phyloP scores from a whole-genome alignment of 495 filamentous ascomycete genomes.

The Aspergillus cavernicola region DNA sequence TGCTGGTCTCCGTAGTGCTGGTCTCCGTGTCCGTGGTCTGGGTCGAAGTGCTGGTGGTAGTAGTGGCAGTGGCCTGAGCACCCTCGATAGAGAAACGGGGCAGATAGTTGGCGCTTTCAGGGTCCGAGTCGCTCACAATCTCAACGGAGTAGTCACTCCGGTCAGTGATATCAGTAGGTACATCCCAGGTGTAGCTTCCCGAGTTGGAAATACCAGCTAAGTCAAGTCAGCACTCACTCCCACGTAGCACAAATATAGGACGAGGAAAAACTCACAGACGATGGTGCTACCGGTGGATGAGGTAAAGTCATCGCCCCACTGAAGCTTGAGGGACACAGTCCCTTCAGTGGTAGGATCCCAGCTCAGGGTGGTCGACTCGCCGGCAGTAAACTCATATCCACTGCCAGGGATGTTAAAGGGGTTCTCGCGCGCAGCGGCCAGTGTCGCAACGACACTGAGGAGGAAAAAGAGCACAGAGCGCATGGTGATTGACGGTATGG shows the following conservation, averaged over 20 bases:
- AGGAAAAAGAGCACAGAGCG: conserved; percentile 36
- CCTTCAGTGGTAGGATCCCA: conserved; percentile 54
- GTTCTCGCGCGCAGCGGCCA: conserved; percentile 42
- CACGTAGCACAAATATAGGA: background rate
- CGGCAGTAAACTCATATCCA: conserved; percentile 47
- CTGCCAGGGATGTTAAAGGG: conserved; percentile 50
- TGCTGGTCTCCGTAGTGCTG: conserved; percentile 37
- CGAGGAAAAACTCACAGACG: conserved; percentile 43
- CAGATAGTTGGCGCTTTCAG: conserved; percentile 52
- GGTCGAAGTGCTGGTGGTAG: conserved; percentile 29
- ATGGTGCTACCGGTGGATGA: conserved; percentile 44
- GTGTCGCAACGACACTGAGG: conserved; percentile 37
- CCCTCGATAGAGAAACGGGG: conserved; percentile 55
- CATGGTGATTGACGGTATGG: conserved; percentile 34
- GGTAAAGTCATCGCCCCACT: conserved; percentile 45
- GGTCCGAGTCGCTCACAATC: conserved; percentile 49
- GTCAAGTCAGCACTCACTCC: conserved; percentile 16
- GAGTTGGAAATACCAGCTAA: conserved; percentile 53
- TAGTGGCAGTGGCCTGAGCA: conserved; percentile 33
- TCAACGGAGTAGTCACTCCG: conserved; percentile 56
- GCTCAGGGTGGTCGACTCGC: conserved; percentile 46
- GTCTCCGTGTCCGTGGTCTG: conserved; percentile 51
- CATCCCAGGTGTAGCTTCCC: conserved; percentile 56
- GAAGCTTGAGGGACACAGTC: conserved; percentile 52
- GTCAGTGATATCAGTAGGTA: conserved; percentile 37